Percentiles rank a stretch among this genome's conserved stretches.
These are phyloP conservation scores for Graphiopsis chlorocephala DNA, from an alignment of 2,329 filamentous ascomycete genomes.

Conservation along the genomic window DNA sequence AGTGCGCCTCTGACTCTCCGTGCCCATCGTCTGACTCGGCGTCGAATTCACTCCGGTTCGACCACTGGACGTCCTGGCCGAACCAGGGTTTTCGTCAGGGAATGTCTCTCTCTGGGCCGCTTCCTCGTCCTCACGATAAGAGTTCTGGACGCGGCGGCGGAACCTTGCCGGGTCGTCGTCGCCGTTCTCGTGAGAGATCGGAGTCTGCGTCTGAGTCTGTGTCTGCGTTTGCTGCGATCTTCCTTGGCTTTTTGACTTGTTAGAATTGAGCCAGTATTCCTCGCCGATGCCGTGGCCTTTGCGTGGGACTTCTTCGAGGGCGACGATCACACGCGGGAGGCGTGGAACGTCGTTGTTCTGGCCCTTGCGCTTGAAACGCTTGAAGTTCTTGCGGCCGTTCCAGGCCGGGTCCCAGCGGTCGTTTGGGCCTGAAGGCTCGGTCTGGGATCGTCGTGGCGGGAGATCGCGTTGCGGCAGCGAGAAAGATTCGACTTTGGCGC, in stretches of 20 bases:
- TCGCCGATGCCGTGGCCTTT: conserved; percentile 74
- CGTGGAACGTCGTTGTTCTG: conserved; percentile 45
- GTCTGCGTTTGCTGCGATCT: conserved; percentile 23
- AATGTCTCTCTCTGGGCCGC: conserved; percentile 19
- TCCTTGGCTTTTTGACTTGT: conserved; percentile 18
- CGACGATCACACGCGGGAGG: conserved; percentile 62
- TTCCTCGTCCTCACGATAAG: conserved; percentile 29
- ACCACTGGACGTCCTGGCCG: not conserved
- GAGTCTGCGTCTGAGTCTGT: conserved; percentile 13
- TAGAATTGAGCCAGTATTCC: conserved; percentile 63
- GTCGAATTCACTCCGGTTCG: not conserved
- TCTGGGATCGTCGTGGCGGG: conserved; percentile 27
- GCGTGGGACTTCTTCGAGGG: conserved; percentile 66
- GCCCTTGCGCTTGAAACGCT: conserved; percentile 69
- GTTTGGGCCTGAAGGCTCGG: conserved; percentile 41
- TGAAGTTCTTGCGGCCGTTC: conserved; percentile 97
- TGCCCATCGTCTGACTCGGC: conserved; percentile 24
- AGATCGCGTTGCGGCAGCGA: conserved; percentile 51
- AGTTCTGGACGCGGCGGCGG: conserved; percentile 29
- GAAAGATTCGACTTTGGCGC: conserved; percentile 77
- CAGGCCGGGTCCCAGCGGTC: conserved; percentile 81
- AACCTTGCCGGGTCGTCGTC: conserved; percentile 28
- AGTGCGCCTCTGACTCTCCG: conserved; percentile 21
- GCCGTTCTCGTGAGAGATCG: conserved; percentile 18
- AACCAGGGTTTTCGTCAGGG: conserved; percentile 17